Evolutionary conservation across 2,329 filamentous ascomycete species (phyloP), one percentile per base, ranked within the genome.

Genomic region (Helotiales sp.): DNA sequence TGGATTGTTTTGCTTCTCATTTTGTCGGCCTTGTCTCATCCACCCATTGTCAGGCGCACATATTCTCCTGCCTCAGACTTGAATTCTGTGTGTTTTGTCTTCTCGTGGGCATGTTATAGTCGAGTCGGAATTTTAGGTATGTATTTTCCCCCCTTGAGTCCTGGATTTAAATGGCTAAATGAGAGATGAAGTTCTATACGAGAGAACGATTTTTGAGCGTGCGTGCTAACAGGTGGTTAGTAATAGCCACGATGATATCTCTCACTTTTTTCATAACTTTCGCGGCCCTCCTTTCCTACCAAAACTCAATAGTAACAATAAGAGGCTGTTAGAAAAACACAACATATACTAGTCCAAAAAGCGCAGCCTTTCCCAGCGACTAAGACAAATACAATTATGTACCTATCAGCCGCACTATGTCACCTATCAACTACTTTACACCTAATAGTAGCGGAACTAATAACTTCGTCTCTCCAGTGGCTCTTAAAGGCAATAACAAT

Each of bases 311-410:
- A 10, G 63, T 50, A 43, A 24, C 20, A 22, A 67, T 69, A n/a
- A 61, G 50, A 15, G 50, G 57, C 17, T 89, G 87, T 74, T 89
- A 87, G 87, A 79, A 83, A 66, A 75, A 87, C 63, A 85, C 83
- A 1, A 74, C 80, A 22, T 90, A 87, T 73, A 83, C 79, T 22
- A 82, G 83, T 4, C 68, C 70, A 22, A 30, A 60, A 10, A 75
- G 81, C 6, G 75, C 83, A 6, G 81, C 86, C 0, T 89, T 89
- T 68, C 80, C 82, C 1, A 87, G 87, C 0, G 76, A 77, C n/a
- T 89, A 87, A 87, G 83, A 89, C 34, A 75, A 80, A 0, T 84
- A 87, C 71, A 89, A 86, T 57, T 87, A 83, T 70, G 83, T 87
- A 1, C 86, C 87, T 0, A 64, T 78, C 6, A 84, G 84, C 2